Conservation (phyloP, 176 grass and related monocot genomes). For the Musa itinerans region DNA sequence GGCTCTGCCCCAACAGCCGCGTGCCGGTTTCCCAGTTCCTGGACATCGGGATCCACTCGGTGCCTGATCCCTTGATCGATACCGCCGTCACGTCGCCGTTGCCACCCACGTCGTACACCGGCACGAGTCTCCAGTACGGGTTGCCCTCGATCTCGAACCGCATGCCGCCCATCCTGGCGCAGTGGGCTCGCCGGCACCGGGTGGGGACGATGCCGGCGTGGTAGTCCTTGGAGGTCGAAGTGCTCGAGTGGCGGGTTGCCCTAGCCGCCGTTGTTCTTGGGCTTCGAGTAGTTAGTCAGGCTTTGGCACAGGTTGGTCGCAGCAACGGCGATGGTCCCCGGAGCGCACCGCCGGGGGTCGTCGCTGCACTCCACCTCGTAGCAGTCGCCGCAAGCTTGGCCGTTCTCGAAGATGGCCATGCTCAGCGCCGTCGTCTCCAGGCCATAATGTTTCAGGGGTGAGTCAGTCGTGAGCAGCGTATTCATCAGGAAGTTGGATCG, state of each 20-base stretch:
- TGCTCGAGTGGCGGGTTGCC: constrained; percentile 33
- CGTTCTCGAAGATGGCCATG: constrained; percentile 27
- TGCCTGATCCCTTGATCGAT: constrained; percentile 24
- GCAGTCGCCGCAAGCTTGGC: constrained; percentile 26
- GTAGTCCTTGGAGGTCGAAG: constrained; percentile 35
- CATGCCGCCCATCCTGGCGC: constrained; percentile 17
- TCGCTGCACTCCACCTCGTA: constrained; percentile 29
- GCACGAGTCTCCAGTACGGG: constrained; percentile 19
- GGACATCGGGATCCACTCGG: constrained; percentile 18
- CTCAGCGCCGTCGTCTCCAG: not conserved
- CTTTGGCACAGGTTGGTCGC: constrained; percentile 25
- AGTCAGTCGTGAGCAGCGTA: too few relatives aligned
- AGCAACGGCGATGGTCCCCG: not conserved
- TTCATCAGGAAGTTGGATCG: too few relatives aligned
- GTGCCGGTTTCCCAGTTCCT: constrained; percentile 29
- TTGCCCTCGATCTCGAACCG: constrained; percentile 29
- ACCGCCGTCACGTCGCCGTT: not conserved
- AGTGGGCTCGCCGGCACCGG: constrained; percentile 22
- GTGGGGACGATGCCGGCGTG: constrained; percentile 30
- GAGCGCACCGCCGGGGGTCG: constrained; percentile 20
- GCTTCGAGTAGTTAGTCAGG: constrained; percentile 7
- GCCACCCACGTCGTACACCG: too few relatives aligned
- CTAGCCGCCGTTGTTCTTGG: constrained; percentile 30
- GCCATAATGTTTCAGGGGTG: too few relatives aligned
- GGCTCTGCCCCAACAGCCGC: constrained; percentile 5